Evolutionary conservation across 2,329 filamentous ascomycete species (phyloP).

Genomic region (Penicillium sp.): DNA sequence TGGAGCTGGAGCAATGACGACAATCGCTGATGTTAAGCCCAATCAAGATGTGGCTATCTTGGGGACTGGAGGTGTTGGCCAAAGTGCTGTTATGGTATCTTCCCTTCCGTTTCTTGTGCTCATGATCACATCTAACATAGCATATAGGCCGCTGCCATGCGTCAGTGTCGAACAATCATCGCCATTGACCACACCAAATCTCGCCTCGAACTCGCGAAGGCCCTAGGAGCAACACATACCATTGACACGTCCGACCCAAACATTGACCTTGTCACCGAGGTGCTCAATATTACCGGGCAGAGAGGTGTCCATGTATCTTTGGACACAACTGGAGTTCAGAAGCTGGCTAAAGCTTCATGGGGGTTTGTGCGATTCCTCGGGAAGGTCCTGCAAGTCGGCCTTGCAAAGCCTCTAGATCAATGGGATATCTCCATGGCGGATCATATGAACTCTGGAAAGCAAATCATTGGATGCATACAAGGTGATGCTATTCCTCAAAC

Average conservation of each 20-base stretch:
- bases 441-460: background rate
- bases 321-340: background rate
- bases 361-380: background rate
- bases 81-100: background rate
- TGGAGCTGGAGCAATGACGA: background rate
- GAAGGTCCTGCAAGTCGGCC: background rate
- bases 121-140: background rate
- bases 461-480: background rate
- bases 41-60: background rate
- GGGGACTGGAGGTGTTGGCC: background rate
- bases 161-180: background rate
- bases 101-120: background rate
- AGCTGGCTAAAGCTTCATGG: background rate
- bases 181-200: background rate
- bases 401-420: background rate
- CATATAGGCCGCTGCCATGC: background rate
- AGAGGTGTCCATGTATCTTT: background rate
- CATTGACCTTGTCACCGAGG: background rate
- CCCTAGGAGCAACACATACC: background rate
- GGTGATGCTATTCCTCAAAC: background rate
- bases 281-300: background rate
- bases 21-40: background rate
- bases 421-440: background rate
- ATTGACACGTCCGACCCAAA: background rate
- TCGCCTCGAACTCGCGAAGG: background rate